Percentiles rank a stretch among this genome's conserved stretches.
Conservation (phyloP, 2,329 filamentous ascomycete species). For the Capronia americana region DNA sequence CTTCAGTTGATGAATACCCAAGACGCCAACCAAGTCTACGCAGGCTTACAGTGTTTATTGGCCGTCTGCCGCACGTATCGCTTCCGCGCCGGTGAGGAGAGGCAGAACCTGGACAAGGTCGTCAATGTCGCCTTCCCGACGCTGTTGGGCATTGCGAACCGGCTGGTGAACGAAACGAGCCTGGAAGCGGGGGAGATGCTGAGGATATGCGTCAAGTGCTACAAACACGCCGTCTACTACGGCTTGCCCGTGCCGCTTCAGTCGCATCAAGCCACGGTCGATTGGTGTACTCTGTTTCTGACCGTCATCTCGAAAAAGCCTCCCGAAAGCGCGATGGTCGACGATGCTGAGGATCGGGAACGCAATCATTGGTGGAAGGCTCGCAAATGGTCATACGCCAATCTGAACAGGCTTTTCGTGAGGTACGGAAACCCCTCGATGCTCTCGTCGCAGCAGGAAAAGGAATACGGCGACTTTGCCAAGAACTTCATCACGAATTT, state of each 20-base stretch:
- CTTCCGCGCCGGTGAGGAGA: constrained; percentile 84
- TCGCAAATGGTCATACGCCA: constrained; percentile 99
- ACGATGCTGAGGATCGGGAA: constrained; percentile 84
- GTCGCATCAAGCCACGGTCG: constrained; percentile 82
- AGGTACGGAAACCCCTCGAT: constrained; percentile 87
- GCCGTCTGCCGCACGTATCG: constrained; percentile 95
- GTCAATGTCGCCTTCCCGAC: constrained; percentile 90
- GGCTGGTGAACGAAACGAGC: constrained; percentile 87
- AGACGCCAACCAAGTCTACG: constrained; percentile 84
- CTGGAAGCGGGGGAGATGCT: constrained; percentile 97
- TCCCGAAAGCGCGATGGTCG: constrained; percentile 77
- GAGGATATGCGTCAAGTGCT: constrained; percentile 91
- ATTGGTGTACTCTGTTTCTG: constrained; percentile 95
- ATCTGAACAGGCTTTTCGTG: constrained; percentile 93
- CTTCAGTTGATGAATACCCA: constrained; percentile 86
- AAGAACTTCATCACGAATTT: constrained; percentile 91
- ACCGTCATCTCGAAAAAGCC: constrained; percentile 85
- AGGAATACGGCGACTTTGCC: constrained; percentile 80
- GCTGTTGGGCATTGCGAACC: constrained; percentile 83
- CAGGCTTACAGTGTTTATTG: constrained; percentile 89
- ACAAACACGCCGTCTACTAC: constrained; percentile 98
- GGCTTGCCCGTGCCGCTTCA: constrained; percentile 81
- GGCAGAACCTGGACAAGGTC: constrained; percentile 91
- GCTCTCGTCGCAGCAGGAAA: constrained; percentile 73
- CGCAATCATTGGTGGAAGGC: constrained; percentile 99